These are phyloP conservation scores for Luzula sylvatica DNA, from an alignment of 176 grass and related monocot species.

Conservation along the genomic window DNA sequence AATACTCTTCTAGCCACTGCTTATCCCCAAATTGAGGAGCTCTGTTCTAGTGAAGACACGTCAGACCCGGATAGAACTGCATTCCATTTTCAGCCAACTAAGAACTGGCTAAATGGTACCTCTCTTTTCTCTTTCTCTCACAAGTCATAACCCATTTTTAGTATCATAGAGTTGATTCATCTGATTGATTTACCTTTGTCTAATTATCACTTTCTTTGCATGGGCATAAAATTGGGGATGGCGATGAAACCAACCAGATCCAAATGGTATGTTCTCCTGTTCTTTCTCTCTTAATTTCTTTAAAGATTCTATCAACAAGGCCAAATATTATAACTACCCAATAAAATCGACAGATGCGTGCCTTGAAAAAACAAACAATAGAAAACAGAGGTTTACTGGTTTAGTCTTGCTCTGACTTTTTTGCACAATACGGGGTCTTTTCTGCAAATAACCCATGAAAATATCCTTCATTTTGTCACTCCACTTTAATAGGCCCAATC, in stretches of 20 bases:
- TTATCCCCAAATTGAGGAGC: not conserved
- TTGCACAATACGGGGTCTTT: not conserved
- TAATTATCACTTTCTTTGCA: slow-evolving; percentile 15
- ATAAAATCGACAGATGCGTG: not conserved
- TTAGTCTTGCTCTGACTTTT: too few species aligned
- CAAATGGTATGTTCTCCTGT: slow-evolving; percentile 45
- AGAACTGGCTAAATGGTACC: slow-evolving; percentile 82
- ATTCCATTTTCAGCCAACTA: slow-evolving; percentile 82
- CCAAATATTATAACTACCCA: too few species aligned
- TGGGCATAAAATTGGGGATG: not conserved
- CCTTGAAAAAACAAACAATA: not conserved
- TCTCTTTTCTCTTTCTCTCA: too few species aligned
- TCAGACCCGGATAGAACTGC: slow-evolving; percentile 37
- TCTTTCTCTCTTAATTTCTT: not conserved
- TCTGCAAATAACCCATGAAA: not conserved
- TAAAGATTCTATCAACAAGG: too few species aligned
- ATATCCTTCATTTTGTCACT: not conserved
- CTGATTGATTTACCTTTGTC: not conserved
- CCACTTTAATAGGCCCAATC: too few species aligned
- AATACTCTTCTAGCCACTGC: not conserved
- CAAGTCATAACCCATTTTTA: not conserved
- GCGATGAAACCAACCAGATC: slow-evolving; percentile 33
- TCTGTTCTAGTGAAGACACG: not conserved
- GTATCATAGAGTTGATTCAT: not conserved
- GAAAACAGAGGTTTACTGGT: not conserved